phyloP scores from a whole-genome alignment of 78 protist genomes.

The slime mould (Dictyostelium discoideum) region dicty_2.7 NC_007090.3:926501-927000 shows the following conservation, averaged over 20 bases:
- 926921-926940: constrained; percentile 10
- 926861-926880: not conserved
- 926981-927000: too few relatives aligned
- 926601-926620: not conserved
- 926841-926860: not conserved
- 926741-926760: not conserved
- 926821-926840: constrained; percentile 32
- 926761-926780: constrained; percentile 50
- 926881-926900: not conserved
- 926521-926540: not conserved
- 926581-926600: not conserved
- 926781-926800: constrained; percentile 78
- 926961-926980: too few relatives aligned
- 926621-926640: constrained; percentile 66
- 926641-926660: constrained; percentile 86
- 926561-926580: too few relatives aligned
- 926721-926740: not conserved
- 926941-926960: not conserved
- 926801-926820: constrained; percentile 53
- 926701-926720: constrained; percentile 57
- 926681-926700: constrained; percentile 43
- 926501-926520: not conserved
- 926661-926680: constrained; percentile 75
- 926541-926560: not conserved
- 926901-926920: not conserved